Evolutionary conservation across 495 filamentous ascomycete genomes (phyloP).

Genomic region (Bombardia bombarda): DNA sequence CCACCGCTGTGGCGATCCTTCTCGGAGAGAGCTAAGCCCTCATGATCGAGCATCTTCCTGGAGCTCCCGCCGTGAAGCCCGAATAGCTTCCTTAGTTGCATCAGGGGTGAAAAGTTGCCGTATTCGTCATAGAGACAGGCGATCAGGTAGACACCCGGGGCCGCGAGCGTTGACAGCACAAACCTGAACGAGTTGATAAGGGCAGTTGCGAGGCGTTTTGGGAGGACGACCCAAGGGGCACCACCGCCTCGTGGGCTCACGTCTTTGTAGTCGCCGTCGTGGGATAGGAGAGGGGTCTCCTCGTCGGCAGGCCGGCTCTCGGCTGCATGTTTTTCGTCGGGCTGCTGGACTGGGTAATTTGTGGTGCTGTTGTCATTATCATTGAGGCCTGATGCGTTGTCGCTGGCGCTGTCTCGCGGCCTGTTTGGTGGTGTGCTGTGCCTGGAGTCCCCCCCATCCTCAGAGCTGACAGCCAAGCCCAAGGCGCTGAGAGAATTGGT

Average conservation of each 20-base stretch:
- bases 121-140: constrained; percentile 73
- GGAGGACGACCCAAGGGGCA: constrained; percentile 43
- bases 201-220: constrained; percentile 46
- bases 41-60: constrained; percentile 28
- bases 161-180: constrained; percentile 67
- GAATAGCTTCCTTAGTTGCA: constrained; percentile 52
- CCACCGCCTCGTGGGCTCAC: constrained; percentile 28
- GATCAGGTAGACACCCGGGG: constrained; percentile 72
- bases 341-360: too few species aligned
- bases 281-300: constrained; percentile 49
- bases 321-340: constrained; percentile 17
- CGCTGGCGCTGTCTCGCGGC: constrained; percentile 15
- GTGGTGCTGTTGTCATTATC: constrained; percentile 24
- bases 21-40: constrained; percentile 23
- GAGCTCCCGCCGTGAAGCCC: constrained; percentile 31
- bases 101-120: constrained; percentile 66
- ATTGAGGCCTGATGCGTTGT: constrained; percentile 25
- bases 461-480: constrained; percentile 36
- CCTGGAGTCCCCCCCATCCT: too few species aligned
- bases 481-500: constrained; percentile 58
- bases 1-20: constrained; percentile 12
- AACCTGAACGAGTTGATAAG: constrained; percentile 62
- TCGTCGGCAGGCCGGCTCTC: constrained; percentile 7
- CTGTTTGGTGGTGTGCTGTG: too few species aligned
- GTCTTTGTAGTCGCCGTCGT: constrained; percentile 24